Evolutionary conservation across 164 flowering plant genomes (phyloP).

Genomic region (Tinospora cordifolia): DNA sequence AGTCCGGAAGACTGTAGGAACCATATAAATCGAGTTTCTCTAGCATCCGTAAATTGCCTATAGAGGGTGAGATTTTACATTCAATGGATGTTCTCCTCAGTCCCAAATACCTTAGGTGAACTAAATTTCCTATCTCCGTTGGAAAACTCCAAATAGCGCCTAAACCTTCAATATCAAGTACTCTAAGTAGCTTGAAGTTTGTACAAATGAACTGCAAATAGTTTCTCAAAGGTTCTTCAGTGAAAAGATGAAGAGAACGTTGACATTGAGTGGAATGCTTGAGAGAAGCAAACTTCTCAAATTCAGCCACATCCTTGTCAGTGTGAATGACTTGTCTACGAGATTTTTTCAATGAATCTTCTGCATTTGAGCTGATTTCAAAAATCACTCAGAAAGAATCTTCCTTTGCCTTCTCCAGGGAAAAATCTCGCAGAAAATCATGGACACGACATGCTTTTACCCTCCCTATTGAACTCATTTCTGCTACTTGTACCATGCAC

Average conservation of each 20-base stretch:
- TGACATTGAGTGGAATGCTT: too few relatives aligned
- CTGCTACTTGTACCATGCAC: conserved; percentile 5
- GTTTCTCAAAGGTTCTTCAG: too few relatives aligned
- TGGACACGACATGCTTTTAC: conserved; percentile 11
- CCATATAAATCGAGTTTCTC: conserved; percentile 15
- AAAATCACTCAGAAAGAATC: neutral
- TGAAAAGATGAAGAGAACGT: too few relatives aligned
- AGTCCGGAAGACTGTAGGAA: neutral
- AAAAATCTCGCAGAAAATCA: too few relatives aligned
- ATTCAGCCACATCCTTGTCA: too few relatives aligned
- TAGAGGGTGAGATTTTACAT: conserved; percentile 14
- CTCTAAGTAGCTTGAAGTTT: conserved; percentile 3
- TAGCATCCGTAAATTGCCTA: conserved; percentile 19
- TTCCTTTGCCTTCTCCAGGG: conserved; percentile 10
- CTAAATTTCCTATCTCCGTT: conserved; percentile 12
- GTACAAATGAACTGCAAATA: too few relatives aligned
- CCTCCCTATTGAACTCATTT: neutral
- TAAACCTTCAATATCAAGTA: neutral
- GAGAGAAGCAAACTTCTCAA: too few relatives aligned
- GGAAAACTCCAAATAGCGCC: neutral
- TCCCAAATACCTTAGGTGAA: conserved; percentile 25
- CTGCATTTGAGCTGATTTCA: neutral
- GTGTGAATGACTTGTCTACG: too few relatives aligned
- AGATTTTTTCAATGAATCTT: too few relatives aligned
- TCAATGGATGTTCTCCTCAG: neutral